These are phyloP conservation scores for Rehmannia glutinosa DNA, from an alignment of 257 asterid species.

Conservation along the genomic window DNA sequence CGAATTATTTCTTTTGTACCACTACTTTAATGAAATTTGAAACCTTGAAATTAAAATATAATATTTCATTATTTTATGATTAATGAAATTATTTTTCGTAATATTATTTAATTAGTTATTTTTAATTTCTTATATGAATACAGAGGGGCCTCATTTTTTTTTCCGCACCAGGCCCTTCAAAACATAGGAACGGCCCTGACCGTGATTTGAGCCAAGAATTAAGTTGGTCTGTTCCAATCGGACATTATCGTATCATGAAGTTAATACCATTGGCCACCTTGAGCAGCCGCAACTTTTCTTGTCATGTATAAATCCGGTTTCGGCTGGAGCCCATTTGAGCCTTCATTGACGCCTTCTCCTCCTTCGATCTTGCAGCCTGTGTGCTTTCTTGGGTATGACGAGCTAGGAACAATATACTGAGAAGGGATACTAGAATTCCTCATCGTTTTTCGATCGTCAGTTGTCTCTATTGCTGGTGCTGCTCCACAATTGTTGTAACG, in stretches of 20 bases:
- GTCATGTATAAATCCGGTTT: constrained; percentile 42
- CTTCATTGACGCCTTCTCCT: constrained; percentile 28
- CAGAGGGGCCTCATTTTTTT: too few relatives aligned
- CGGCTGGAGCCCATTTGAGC: constrained; percentile 38
- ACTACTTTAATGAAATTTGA: too few relatives aligned
- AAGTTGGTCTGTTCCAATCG: too few relatives aligned
- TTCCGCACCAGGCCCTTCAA: too few relatives aligned
- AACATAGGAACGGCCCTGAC: too few relatives aligned
- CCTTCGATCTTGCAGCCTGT: constrained; percentile 33
- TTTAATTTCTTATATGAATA: too few relatives aligned
- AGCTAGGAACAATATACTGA: constrained; percentile 54
- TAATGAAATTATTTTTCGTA: too few relatives aligned
- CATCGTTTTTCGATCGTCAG: constrained; percentile 50
- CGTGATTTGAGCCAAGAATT: too few relatives aligned
- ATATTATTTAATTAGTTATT: too few relatives aligned
- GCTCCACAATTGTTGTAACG: constrained; percentile 57
- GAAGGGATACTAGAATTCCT: constrained; percentile 57
- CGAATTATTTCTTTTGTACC: too few relatives aligned
- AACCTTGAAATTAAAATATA: too few relatives aligned
- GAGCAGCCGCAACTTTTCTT: constrained; percentile 46
- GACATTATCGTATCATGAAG: not conserved
- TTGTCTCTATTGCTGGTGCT: constrained; percentile 52
- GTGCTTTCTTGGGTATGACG: constrained; percentile 45
- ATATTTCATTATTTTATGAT: not conserved
- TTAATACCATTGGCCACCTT: constrained; percentile 48